Conservation (phyloP, 2,329 filamentous ascomycete genomes). For the Ophiosphaerella herpotricha region DNA sequence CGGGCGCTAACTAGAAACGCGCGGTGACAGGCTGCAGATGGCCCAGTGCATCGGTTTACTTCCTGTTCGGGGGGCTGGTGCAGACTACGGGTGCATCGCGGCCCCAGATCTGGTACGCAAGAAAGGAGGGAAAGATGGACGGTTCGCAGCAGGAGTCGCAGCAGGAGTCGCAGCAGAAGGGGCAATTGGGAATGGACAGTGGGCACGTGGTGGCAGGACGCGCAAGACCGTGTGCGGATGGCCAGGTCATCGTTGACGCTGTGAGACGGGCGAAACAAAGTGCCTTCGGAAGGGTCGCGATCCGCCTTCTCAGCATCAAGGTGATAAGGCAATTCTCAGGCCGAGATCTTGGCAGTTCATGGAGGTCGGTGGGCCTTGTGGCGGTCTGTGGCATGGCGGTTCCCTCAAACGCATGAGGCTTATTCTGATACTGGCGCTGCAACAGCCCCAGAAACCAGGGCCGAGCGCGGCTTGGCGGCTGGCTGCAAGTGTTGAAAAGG, state of each 20-base stretch:
- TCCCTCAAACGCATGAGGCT: slow-evolving; percentile 38
- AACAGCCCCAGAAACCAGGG: slow-evolving; percentile 24
- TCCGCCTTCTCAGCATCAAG: slow-evolving; percentile 40
- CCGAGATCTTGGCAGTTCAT: slow-evolving; percentile 29
- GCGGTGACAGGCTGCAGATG: slow-evolving; percentile 31
- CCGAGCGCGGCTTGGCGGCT: slow-evolving; percentile 19
- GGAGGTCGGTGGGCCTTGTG: slow-evolving; percentile 15
- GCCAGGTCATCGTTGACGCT: slow-evolving; percentile 30
- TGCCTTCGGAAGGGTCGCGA: slow-evolving; percentile 32
- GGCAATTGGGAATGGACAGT: not conserved
- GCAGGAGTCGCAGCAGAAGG: not conserved
- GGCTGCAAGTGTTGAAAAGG: slow-evolving; percentile 14
- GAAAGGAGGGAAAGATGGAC: not conserved
- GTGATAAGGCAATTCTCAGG: slow-evolving; percentile 30
- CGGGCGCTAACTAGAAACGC: slow-evolving; percentile 43
- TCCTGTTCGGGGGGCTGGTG: slow-evolving; percentile 8
- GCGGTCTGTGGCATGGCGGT: slow-evolving; percentile 34
- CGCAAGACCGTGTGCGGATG: slow-evolving; percentile 24
- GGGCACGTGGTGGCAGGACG: slow-evolving; percentile 12
- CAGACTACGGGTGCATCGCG: not conserved
- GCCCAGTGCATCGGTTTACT: slow-evolving; percentile 34
- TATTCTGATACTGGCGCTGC: slow-evolving; percentile 36
- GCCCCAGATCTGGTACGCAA: not conserved
- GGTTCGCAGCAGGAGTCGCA: not conserved
- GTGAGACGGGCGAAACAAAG: slow-evolving; percentile 44